Percentiles rank a stretch among this genome's conserved stretches.
phyloP scores from a whole-genome alignment of 768 basidiomycete species.

The Heimioporus sp. region DNA sequence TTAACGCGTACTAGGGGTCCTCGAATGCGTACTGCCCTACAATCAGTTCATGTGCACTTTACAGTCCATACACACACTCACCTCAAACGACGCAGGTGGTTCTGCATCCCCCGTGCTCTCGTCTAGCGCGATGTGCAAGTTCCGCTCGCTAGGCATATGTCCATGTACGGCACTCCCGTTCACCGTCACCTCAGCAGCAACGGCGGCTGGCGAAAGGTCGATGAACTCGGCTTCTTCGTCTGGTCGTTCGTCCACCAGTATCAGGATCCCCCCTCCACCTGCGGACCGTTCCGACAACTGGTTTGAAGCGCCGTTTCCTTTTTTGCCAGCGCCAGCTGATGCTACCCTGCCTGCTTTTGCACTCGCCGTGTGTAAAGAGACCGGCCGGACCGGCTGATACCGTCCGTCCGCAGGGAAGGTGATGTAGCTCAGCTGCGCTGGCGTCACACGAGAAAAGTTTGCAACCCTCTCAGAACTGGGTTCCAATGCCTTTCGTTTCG shows the following conservation, averaged over 20 bases:
- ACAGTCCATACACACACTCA: slow-evolving; percentile 35
- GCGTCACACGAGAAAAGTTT: slow-evolving; percentile 92
- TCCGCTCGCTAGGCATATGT: slow-evolving; percentile 19
- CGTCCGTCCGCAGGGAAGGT: slow-evolving; percentile 76
- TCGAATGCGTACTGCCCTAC: slow-evolving; percentile 69
- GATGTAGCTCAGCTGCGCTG: slow-evolving; percentile 82
- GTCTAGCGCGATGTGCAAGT: slow-evolving; percentile 64
- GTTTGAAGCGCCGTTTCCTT: slow-evolving; percentile 30
- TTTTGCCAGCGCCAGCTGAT: slow-evolving; percentile 25
- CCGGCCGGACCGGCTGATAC: slow-evolving; percentile 86
- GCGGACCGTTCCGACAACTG: slow-evolving; percentile 58
- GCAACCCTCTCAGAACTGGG: slow-evolving; percentile 69
- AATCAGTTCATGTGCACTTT: slow-evolving; percentile 18
- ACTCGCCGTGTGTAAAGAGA: slow-evolving; percentile 45
- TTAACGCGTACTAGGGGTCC: slow-evolving; percentile 19
- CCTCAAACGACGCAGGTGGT: slow-evolving; percentile 82
- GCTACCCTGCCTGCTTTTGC: slow-evolving; percentile 35
- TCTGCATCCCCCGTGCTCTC: slow-evolving; percentile 71
- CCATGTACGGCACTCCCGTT: slow-evolving; percentile 31
- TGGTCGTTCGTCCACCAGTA: slow-evolving; percentile 73
- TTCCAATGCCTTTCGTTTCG: slow-evolving; percentile 63
- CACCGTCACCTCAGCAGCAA: slow-evolving; percentile 13
- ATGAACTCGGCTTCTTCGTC: slow-evolving; percentile 76
- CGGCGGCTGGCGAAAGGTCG: slow-evolving; percentile 46
- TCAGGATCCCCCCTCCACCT: slow-evolving; percentile 85